Percentiles rank a stretch among this genome's conserved stretches.
These are phyloP conservation scores for Epichloe bromicola DNA, from an alignment of 2,329 filamentous ascomycete species.

Conservation along the genomic window DNA sequence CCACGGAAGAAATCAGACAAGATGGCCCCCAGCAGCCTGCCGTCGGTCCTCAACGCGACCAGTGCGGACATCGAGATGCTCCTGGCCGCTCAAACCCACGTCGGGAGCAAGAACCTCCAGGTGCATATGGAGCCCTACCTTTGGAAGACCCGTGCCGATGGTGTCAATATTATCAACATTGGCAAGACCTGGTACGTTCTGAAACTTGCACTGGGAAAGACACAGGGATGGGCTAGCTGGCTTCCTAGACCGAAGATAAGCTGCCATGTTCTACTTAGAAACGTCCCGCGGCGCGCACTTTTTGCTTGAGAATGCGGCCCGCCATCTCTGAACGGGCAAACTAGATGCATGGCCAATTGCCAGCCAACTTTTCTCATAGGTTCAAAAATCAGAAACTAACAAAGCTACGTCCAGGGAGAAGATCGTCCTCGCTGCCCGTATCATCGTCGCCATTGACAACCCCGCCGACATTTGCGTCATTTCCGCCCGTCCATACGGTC, in stretches of 20 bases:
- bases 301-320: neutral
- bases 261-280: neutral
- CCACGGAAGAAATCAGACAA: conserved; percentile 41
- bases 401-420: conserved; percentile 62
- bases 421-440: conserved; percentile 95
- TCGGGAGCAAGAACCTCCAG: conserved; percentile 98
- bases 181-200: conserved; percentile 92
- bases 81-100: conserved; percentile 89
- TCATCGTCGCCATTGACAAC: conserved; percentile 99
- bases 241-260: neutral
- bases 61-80: conserved; percentile 99
- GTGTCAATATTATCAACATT: conserved; percentile 98
- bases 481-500: conserved; percentile 97
- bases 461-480: conserved; percentile 98
- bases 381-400: conserved; percentile 4
- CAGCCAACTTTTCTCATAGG: too few species aligned
- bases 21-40: conserved; percentile 93
- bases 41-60: conserved; percentile 91
- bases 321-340: neutral
- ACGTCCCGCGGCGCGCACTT: neutral
- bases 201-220: neutral
- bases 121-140: conserved; percentile 99
- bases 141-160: conserved; percentile 98
- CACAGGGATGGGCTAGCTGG: neutral
- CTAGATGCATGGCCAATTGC: neutral